Evolutionary conservation across 306 rosid species (phyloP).

Genomic region (Cucurbita ficifolia): DNA sequence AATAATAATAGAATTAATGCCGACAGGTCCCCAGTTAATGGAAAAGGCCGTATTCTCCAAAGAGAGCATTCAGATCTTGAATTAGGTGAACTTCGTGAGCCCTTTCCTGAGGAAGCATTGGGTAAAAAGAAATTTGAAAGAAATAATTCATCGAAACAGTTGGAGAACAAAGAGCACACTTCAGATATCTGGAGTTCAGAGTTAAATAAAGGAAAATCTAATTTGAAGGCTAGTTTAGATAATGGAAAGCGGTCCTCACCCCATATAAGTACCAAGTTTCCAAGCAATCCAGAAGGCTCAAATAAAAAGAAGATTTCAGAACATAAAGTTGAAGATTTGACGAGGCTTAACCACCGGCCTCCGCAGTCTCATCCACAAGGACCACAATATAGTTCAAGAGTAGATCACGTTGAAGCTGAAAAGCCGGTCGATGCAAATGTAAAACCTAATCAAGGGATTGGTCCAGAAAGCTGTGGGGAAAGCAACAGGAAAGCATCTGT

Average conservation of each 20-base stretch:
- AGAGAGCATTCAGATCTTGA: conserved; percentile 88
- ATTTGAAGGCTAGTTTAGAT: conserved; percentile 33
- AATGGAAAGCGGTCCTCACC: conserved; percentile 42
- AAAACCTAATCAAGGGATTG: conserved; percentile 37
- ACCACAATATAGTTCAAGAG: conserved; percentile 29
- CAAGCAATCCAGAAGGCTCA: conserved; percentile 37
- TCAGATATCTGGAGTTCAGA: conserved; percentile 51
- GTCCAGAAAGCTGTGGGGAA: conserved; percentile 50
- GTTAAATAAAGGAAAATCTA: conserved; percentile 37
- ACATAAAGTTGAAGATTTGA: conserved; percentile 50
- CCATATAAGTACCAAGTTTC: conserved; percentile 28
- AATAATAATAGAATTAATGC: conserved; percentile 23
- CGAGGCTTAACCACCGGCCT: conserved; percentile 35
- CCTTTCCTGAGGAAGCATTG: conserved; percentile 47
- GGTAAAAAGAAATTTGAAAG: conserved; percentile 59
- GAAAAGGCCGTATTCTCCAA: conserved; percentile 54
- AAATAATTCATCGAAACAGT: conserved; percentile 52
- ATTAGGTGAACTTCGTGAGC: conserved; percentile 92
- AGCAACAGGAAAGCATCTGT: conserved; percentile 43
- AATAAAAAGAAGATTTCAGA: conserved; percentile 37
- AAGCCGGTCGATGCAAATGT: conserved; percentile 33
- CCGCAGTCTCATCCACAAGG: conserved; percentile 29
- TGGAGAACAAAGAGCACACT: conserved; percentile 30
- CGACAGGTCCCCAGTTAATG: conserved; percentile 49
- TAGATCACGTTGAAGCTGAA: conserved; percentile 41